Evolutionary conservation across 2,329 filamentous ascomycete genomes (phyloP), one percentile per base, ranked within the genome.

Genomic region (Aspergillus pseudoviridinutans): DNA sequence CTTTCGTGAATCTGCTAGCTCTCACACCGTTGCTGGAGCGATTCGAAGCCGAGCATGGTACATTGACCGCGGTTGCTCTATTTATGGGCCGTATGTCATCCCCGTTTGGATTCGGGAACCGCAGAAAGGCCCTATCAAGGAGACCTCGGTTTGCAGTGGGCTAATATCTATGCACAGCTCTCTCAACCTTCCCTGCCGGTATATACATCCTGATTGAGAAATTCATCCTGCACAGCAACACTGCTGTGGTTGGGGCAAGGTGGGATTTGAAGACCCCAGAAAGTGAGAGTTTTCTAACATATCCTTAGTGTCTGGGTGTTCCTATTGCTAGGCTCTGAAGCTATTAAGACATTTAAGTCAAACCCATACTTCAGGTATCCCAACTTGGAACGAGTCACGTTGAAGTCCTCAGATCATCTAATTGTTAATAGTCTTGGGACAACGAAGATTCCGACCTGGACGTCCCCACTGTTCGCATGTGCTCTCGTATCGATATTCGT

Each of bases 11-110:
- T 75, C 73, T 91, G 25, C 53, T 95, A 61, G 90, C 91, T 24
- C 74, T 97, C 61, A 87, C 88, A 42, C 94, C 94, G n/a, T 80
- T 99, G 53, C 78, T 99, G 73, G 93, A 97, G 76, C 85, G 92
- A 60, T 99, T 97, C 74, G 94, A 99, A 78, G 84, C 85, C 61
- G 93, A 97, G 73, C 87, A 95, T 74, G 94, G 94, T 53, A 97
- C 93, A 7, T 79, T 97, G 69, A 91, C 91, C 27, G 89, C 91
- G n/a, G 73, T 96, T 61, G 85, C 90, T 38, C 80, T 97, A 53
- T 97, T 97, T 74, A 85, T 94, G 68, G 94, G 94, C 57, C 92
- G 92, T 96, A 81, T 80, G 92, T 83, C 8, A 44, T 49, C 32
- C 29, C 32, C 24, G 29, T 1, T 41, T 9, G 10, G 4, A 28